Evolutionary conservation across 2,329 filamentous ascomycete genomes (phyloP).

Genomic region (Dactylellina drechsleri): DNA sequence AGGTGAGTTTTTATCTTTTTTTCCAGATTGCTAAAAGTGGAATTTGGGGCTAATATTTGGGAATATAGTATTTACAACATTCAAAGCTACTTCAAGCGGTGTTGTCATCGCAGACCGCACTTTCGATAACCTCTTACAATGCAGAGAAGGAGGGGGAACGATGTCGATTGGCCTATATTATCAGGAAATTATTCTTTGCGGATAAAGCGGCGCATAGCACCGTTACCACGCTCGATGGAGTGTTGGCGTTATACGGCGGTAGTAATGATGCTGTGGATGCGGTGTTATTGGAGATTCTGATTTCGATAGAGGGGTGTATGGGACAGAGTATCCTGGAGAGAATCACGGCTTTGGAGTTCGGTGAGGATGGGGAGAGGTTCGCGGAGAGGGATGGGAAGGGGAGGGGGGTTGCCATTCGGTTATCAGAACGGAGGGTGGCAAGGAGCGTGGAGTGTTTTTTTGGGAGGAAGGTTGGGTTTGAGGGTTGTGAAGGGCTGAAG

Average conservation of each 20-base stretch:
- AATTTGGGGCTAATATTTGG: conserved; percentile 22
- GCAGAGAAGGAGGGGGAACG: conserved; percentile 31
- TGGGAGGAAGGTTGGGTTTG: conserved; percentile 24
- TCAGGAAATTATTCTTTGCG: conserved; percentile 56
- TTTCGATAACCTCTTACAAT: conserved; percentile 12
- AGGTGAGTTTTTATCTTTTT: conserved; percentile 26
- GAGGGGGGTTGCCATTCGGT: conserved; percentile 32
- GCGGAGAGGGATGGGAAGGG: conserved; percentile 56
- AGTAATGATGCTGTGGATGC: conserved; percentile 56
- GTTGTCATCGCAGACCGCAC: conserved; percentile 30
- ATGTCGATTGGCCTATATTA: conserved; percentile 53
- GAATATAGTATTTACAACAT: conserved; percentile 55
- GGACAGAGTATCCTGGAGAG: conserved; percentile 38
- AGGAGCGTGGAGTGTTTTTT: conserved; percentile 53
- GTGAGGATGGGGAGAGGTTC: conserved; percentile 5
- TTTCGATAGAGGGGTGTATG: conserved; percentile 56
- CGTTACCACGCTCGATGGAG: conserved; percentile 57
- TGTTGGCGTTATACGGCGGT: conserved; percentile 56
- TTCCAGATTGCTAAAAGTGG: no score
- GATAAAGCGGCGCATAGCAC: conserved; percentile 55
- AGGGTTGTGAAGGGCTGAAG: conserved; percentile 8
- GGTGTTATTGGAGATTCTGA: conserved; percentile 56
- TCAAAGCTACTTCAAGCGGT: conserved; percentile 56
- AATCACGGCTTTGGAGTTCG: conserved; percentile 8
- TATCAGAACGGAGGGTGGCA: conserved; percentile 50